phyloP scores from a whole-genome alignment of 148 eudicot species.

The Diospyros lotus region DNA sequence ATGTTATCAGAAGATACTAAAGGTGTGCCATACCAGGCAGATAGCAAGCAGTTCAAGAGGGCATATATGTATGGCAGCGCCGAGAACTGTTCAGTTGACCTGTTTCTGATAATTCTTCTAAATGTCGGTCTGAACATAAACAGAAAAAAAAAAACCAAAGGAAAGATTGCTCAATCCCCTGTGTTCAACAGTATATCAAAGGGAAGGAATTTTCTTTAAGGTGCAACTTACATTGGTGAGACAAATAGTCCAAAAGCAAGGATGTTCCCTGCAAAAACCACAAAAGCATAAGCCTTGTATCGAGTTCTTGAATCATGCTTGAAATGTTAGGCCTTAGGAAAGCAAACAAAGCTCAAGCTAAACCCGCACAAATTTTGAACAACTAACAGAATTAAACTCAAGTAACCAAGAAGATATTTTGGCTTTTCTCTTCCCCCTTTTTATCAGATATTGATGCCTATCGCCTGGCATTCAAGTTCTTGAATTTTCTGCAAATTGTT shows the following conservation, averaged over 20 bases:
- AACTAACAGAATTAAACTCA: neutral
- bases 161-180: neutral
- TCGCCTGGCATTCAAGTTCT: neutral
- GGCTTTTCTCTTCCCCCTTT: neutral
- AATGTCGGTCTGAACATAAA: constrained; percentile 49
- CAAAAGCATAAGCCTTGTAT: neutral
- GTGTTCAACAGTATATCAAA: neutral
- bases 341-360: constrained; percentile 1
- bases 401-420: neutral
- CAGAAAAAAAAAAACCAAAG: neutral
- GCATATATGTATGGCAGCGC: constrained; percentile 60
- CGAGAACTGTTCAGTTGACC: constrained; percentile 58
- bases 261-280: constrained; percentile 59
- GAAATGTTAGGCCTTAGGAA: neutral
- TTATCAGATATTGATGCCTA: neutral
- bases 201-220: neutral
- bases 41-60: constrained; percentile 59
- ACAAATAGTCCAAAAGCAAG: constrained; percentile 75
- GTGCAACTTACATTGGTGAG: constrained; percentile 68
- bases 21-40: constrained; percentile 64
- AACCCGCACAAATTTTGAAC: neutral
- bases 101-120: constrained; percentile 47
- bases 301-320: neutral
- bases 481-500: constrained; percentile 6
- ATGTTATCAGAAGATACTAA: constrained; percentile 38